These are phyloP conservation scores for Candida arabinofermentans DNA, from an alignment of 805 yeast species.

Conservation along the genomic window DNA sequence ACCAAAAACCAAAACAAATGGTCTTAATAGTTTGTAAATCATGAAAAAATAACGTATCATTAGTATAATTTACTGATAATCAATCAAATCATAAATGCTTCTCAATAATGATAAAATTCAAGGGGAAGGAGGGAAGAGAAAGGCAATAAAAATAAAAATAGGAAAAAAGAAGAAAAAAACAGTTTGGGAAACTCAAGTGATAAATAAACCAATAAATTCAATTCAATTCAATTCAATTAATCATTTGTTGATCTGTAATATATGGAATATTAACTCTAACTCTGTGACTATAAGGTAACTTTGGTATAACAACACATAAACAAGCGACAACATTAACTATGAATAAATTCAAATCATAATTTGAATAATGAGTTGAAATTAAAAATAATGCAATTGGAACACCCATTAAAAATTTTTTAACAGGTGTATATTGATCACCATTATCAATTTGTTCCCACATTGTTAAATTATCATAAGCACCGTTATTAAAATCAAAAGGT, in stretches of 20 bases:
- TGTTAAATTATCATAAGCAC: constrained; percentile 92
- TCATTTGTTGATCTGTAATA: constrained; percentile 36
- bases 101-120: constrained; percentile 1
- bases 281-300: constrained; percentile 78
- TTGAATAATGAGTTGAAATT: constrained; percentile 84
- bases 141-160: no score
- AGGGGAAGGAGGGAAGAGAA: not conserved
- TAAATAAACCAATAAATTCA: not conserved
- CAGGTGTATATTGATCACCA: constrained; percentile 96
- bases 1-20: no score
- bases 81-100: no score
- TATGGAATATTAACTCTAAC: constrained; percentile 61
- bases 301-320: constrained; percentile 84
- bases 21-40: no score
- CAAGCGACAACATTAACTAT: constrained; percentile 77
- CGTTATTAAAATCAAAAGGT: constrained; percentile 94
- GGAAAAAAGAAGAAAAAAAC: not conserved
- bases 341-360: constrained; percentile 76
- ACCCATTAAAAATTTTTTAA: constrained; percentile 85
- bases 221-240: constrained; percentile 12
- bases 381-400: constrained; percentile 91
- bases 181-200: constrained; percentile 1
- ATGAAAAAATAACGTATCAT: no score
- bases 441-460: constrained; percentile 96
- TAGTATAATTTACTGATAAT: no score